Base-by-base conservation (phyloP, 1,284 basidiomycete species). In the Cutaneotrichosporon mucoides region DNA sequence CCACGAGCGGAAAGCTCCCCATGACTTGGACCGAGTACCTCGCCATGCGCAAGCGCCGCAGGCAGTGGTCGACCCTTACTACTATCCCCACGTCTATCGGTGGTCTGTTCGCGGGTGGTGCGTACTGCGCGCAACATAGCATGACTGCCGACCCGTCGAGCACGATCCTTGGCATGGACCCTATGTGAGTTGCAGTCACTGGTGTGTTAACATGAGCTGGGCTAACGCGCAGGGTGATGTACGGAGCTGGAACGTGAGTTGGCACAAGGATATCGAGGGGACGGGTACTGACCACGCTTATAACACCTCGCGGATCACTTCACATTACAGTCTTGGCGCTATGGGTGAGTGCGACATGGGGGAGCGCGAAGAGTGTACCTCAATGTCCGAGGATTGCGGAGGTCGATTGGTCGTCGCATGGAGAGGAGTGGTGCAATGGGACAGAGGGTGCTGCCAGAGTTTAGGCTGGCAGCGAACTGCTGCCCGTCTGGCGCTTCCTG, bases 141-240 rank as follows among this genome's bases (percentile, higher is more conserved):
- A 51, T 51, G 49, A 51, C 49, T 5, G 15, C 15, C 38, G 90
- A 92, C 76, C 86, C 88, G 35, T 82, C 85, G 51, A 89, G 90
- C 74, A 84, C 86, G 24, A 88, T 94, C 66, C 85, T 92, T 81
- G 91, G 91, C 45, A 81, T 93, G 63, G 92, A 94, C 73, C 90
- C 92, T 4, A 86, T 92, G 81, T 76, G 56, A 69, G 73, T 64
- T 6, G 2, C 45, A 15, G 11, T 6, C 35, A 36, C 24, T 24
- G 2, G 24, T 24, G 24, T 24, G 24, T 24, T 24, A 24, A 13
- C 7, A 16, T 13, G 16, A 36, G 35, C 5, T 24, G 24, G 40
- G 52, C 56, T 55, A 35, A 53, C 48, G 5, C 13, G 34, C 42
- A 73, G 73, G 66, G 84, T 88, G 68, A 89, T 92, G 68, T 92